Base-by-base conservation (phyloP, 169 alveolate genomes). In the Cryptosporidium canis region DNA sequence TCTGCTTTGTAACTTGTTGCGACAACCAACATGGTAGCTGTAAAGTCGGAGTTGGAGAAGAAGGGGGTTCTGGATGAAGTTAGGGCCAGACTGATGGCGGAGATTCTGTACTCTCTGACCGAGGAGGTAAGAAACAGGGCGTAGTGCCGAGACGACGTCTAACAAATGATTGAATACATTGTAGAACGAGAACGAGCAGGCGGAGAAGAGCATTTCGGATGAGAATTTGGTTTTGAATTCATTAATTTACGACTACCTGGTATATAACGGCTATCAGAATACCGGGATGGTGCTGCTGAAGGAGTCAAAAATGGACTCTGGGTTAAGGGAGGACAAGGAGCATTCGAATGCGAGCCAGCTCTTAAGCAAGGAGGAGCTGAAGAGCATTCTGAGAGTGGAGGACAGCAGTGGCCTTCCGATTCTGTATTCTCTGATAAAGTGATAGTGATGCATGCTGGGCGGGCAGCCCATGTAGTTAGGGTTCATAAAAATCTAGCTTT, bases 11-110 rank as follows among this genome's bases (percentile, higher is more conserved):
- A n/a, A n/a, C n/a, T n/a, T n/a, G n/a, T n/a, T n/a, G n/a, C n/a
- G n/a, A n/a, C n/a, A n/a, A n/a, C n/a, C n/a, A 70, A 33, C 11
- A 37, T 31, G 21, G 6, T 39, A 77, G 87, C 72, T 21, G 87
- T 77, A 7, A 77, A 48, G 51, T 77, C 77, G 8, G 71, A 77
- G 24, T 64, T 77, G 2, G 87, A 77, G 33, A 77, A 61, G 58
- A 77, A 61, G 33, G 87, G 87, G 3, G 64, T 77, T 58, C 61
- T 77, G 47, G 44, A 48, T 37, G 87, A 77, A 43, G 33, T 77
- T 77, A 77, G 72, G 11, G 87, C 87, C 11, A 77, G 61, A 4
- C 24, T 77, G 37, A 77, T 77, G 87, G 87, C 87, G 24, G 87
- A 77, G 44, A 77, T 77, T 18, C 65, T 77, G 47, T 55, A 58